Evolutionary conservation across 495 filamentous ascomycete species (phyloP).

Genomic region (Xylaria castorea): DNA sequence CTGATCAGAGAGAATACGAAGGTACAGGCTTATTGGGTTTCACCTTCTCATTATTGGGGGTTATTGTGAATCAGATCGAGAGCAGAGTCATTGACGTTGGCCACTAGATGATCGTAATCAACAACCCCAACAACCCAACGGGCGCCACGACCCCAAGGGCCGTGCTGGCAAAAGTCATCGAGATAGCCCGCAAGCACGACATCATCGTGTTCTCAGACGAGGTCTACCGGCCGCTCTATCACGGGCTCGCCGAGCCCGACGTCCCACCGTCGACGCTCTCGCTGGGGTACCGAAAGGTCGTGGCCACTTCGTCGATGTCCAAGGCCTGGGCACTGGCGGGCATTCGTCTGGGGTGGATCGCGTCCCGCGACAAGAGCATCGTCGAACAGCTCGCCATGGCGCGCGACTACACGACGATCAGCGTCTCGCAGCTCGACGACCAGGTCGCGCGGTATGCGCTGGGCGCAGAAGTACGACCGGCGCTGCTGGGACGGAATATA

Average conservation of each 20-base stretch:
- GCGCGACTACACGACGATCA: constrained; percentile 86
- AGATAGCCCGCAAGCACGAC: constrained; percentile 65
- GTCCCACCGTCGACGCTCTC: constrained; percentile 75
- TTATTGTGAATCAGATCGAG: not conserved
- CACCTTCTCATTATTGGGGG: not conserved
- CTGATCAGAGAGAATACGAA: constrained; percentile 81
- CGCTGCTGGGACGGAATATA: constrained; percentile 72
- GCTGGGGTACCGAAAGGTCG: constrained; percentile 70
- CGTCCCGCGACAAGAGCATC: constrained; percentile 66
- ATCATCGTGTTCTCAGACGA: constrained; percentile 81
- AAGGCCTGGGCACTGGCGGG: constrained; percentile 89
- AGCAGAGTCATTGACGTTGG: not conserved
- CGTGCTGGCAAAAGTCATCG: constrained; percentile 66
- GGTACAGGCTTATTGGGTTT: constrained; percentile 32
- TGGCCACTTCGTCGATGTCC: constrained; percentile 82
- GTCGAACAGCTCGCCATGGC: constrained; percentile 70
- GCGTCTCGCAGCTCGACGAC: constrained; percentile 83
- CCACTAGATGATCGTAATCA: constrained; percentile 57
- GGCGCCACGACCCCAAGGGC: constrained; percentile 71
- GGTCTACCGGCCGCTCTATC: constrained; percentile 90
- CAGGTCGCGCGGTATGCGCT: constrained; percentile 79
- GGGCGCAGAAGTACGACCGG: constrained; percentile 65
- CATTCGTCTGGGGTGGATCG: constrained; percentile 84
- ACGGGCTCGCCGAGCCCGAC: constrained; percentile 59
- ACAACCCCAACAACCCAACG: constrained; percentile 91